Base-by-base conservation (phyloP, 495 filamentous ascomycete species). In the Penicillium maclennaniae region DNA sequence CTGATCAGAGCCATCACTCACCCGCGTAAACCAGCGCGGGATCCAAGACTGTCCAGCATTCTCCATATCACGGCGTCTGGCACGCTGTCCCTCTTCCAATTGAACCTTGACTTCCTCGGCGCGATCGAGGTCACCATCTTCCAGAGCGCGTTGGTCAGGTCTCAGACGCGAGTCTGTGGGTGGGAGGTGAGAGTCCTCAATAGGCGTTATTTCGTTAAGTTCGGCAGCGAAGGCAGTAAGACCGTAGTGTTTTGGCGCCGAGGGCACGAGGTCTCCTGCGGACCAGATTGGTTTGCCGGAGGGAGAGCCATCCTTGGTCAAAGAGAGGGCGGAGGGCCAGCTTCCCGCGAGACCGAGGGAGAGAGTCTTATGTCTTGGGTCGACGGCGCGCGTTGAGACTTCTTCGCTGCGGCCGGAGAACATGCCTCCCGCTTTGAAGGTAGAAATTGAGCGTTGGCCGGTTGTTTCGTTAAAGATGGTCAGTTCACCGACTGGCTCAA, bases 391-490 rank as follows among this genome's bases (percentile, higher is more conserved):
- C 15, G 91, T 86, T 19, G 77, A 72, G 26, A 97, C 88, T 53
- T 98, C 93, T 65, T 98, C 93, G 59, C 86, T 88, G 52, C 93
- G 84, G 26, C 93, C 93, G 23, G 91, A 88, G 71, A 97, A 98
- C 87, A 97, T 95, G 57, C 93, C 92, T 59, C 91, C 91, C 21
- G 85, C 77, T 60, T 95, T 93, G 72, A 98, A 98, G 55, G 90
- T 88, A 26, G 88, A 82, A 20, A 84, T 78, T 7, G 89, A 86
- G 65, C 87, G 89, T 54, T 85, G 82, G 7, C 93, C 90, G 0
- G 84, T 87, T 8, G 80, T 82, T 56, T 98, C 95, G 66, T 91
- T 88, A 43, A 77, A 69, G 21, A 98, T 81, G 16, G 83, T 80
- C 83, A 97, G 88, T 47, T 81, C 87, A 16, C 91, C 91, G 9